These are phyloP conservation scores for Scolecobasidium constrictum DNA, from an alignment of 2,329 filamentous ascomycete species.

Conservation along the genomic window DNA sequence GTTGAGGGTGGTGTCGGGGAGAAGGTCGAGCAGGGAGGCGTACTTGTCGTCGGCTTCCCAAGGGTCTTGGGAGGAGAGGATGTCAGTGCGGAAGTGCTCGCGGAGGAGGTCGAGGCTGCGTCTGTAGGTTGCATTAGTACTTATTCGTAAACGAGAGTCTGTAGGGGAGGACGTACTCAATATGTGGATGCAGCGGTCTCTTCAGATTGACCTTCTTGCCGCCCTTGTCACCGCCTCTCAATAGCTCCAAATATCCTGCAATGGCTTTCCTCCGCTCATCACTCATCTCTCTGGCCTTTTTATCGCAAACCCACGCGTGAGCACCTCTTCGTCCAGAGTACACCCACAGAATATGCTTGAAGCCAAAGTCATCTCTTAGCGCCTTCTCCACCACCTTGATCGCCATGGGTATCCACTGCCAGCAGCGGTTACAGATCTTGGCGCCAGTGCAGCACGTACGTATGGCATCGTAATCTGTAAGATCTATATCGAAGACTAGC, in stretches of 20 bases:
- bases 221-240: conserved; percentile 76
- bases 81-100: conserved; percentile 70
- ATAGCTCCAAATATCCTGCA: conserved; percentile 78
- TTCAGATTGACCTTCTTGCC: conserved; percentile 79
- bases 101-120: conserved; percentile 80
- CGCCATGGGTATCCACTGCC: conserved; percentile 96
- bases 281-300: conserved; percentile 70
- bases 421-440: conserved; percentile 89
- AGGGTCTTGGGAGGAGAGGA: conserved; percentile 77
- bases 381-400: conserved; percentile 87
- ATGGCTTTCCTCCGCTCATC: conserved; percentile 78
- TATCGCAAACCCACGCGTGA: conserved; percentile 97
- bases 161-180: conserved; percentile 44
- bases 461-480: conserved; percentile 97
- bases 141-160: not conserved
- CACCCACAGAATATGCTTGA: conserved; percentile 95
- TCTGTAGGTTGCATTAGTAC: conserved; percentile 25
- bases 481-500: conserved; percentile 96
- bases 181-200: conserved; percentile 80
- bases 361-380: conserved; percentile 88
- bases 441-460: conserved; percentile 90
- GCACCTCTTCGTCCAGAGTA: conserved; percentile 94
- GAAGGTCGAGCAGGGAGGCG: conserved; percentile 68
- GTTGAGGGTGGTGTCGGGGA: conserved; percentile 70
- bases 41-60: conserved; percentile 62